A percentile compares a stretch with the other conserved stretches of the same genome.
Conservation (phyloP, 768 basidiomycete species). For the Leccinum incarnatum region DNA sequence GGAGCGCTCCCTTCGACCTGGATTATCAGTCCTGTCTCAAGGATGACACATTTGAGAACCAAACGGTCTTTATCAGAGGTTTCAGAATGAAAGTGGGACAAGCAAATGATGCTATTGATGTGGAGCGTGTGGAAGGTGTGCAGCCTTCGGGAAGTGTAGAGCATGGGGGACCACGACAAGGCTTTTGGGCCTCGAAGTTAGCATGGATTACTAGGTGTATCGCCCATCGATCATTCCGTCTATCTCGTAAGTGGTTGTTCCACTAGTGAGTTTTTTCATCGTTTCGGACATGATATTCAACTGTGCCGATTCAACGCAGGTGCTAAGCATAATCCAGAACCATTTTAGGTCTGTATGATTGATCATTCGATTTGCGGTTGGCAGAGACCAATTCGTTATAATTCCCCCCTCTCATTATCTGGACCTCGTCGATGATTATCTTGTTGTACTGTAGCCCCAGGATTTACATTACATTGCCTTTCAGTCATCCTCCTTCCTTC, state of each 20-base stretch:
- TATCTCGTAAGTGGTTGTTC: neutral
- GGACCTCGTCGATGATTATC: neutral
- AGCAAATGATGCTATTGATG: neutral
- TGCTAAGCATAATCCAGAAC: neutral
- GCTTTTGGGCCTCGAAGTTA: accelerated
- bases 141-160: neutral
- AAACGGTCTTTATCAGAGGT: neutral
- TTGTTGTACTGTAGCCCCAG: neutral
- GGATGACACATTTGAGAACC: neutral
- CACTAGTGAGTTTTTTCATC: neutral
- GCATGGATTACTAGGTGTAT: neutral
- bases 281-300: neutral
- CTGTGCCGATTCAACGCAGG: neutral
- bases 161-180: neutral
- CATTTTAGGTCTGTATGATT: neutral
- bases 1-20: neutral
- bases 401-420: neutral
- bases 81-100: neutral
- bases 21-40: neutral
- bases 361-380: neutral
- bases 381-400: neutral
- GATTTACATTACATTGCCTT: neutral
- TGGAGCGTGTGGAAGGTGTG: neutral
- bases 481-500: neutral
- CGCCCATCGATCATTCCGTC: neutral